Evolutionary conservation across 257 asterid species (phyloP), one percentile per base, ranked within the genome.

Genomic region (Linderniella brevidens): DNA sequence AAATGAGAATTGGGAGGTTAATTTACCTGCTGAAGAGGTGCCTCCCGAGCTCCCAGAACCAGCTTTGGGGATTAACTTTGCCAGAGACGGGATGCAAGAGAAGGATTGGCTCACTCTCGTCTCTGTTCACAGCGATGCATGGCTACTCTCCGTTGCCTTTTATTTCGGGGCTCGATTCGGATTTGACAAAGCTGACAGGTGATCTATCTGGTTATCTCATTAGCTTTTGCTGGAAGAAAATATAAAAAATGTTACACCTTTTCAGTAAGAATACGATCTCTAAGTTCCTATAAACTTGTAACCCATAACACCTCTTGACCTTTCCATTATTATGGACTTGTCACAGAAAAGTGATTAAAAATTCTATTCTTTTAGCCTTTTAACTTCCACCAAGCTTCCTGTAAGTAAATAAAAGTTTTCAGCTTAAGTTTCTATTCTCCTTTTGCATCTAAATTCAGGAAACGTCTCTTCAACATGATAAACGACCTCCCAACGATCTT

Each of bases 1-100:
- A 35, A 67, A 55, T 43, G 90, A 69, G 65, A 69, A 66, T 45
- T 83, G 95, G 95, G 93, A 74, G 59, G 90, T 84, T 43, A 77
- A 68, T 66, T 56, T 75, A 25, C 95, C 90, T 55, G 93, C 83
- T 48, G 90, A 84, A 63, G 86, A 79, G 69, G 93, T 79, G 61
- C 93, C 93, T 35, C 74, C 93, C 6, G 93, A 80, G 79, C 86
- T 77, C 56, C 95, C 95, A 1, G 93, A 84, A 70, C 95, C 95
- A 55, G 83, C 78, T 68, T 61, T 75, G 42, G 93, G 95, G 20
- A 80, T 84, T 46, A 84, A 79, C 77, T 79, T 83, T 77, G 92
- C 92, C 35, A 67, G 92, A 52, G 92, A 79, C 38, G 90, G 88
- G 53, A 84, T 84, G 95, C 74, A 61, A 58, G 79, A 67, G 54